These are phyloP conservation scores for Colletotrichum somersetense DNA, from an alignment of 2,329 filamentous ascomycete species.

Conservation along the genomic window DNA sequence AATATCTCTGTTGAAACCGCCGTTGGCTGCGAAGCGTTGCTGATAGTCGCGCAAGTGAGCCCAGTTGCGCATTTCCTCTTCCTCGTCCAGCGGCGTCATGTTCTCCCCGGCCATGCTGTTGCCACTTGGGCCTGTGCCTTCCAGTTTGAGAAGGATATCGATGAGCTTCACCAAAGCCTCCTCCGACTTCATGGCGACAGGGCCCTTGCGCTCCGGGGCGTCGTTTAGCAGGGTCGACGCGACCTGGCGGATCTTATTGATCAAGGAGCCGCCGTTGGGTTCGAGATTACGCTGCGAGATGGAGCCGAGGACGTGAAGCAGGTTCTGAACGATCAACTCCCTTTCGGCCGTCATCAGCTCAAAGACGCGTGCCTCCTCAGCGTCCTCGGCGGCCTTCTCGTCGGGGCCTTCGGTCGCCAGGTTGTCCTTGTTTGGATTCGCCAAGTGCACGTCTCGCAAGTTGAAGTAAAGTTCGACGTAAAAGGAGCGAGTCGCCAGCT, in stretches of 20 bases:
- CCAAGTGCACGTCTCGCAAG: conserved; percentile 75
- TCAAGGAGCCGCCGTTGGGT: conserved; percentile 73
- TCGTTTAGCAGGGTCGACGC: conserved; percentile 82
- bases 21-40: conserved; percentile 75
- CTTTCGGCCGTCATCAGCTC: conserved; percentile 80
- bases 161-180: conserved; percentile 80
- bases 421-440: conserved; percentile 56
- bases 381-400: conserved; percentile 56
- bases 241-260: conserved; percentile 87
- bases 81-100: conserved; percentile 73
- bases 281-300: conserved; percentile 91
- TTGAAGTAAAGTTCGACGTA: conserved; percentile 89
- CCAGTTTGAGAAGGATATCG: conserved; percentile 79
- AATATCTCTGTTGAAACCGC: conserved; percentile 54
- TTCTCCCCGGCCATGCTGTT: conserved; percentile 45
- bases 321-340: conserved; percentile 83
- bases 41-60: conserved; percentile 84
- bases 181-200: conserved; percentile 70
- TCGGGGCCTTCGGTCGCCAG: conserved; percentile 52
- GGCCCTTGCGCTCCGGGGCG: conserved; percentile 63
- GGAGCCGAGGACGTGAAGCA: conserved; percentile 79
- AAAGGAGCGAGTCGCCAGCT: conserved; percentile 84
- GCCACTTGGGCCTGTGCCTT: conserved; percentile 66
- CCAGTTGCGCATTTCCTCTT: conserved; percentile 82
- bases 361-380: conserved; percentile 63